Conservation (phyloP, 1,284 basidiomycete species). For the Austroboletus novae-zelandiae region DNA sequence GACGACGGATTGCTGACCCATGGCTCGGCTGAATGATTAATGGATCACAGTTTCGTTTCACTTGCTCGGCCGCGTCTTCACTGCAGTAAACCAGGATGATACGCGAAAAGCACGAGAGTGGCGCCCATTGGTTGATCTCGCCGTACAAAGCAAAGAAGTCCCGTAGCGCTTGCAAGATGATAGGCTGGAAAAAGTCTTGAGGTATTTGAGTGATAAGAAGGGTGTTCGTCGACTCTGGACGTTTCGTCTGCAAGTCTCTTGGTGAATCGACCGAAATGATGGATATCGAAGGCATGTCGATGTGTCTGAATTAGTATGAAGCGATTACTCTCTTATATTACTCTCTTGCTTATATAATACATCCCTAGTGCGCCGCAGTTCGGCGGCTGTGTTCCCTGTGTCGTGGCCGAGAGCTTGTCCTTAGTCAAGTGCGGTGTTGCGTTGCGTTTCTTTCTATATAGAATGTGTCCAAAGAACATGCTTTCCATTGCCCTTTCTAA, state of each 20-base stretch:
- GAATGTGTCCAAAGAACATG: constrained; percentile 14
- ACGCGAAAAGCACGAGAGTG: constrained; percentile 75
- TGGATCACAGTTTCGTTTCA: constrained; percentile 62
- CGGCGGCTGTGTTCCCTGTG: constrained; percentile 16
- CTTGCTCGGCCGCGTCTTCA: constrained; percentile 63
- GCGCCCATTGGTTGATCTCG: constrained; percentile 81
- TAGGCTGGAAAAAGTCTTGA: constrained; percentile 64
- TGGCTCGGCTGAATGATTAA: constrained; percentile 52
- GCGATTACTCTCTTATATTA: constrained; percentile 15
- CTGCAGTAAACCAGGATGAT: constrained; percentile 77
- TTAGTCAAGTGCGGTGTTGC: constrained; percentile 13
- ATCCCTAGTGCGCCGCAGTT: constrained; percentile 4
- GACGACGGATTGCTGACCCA: constrained; percentile 39
- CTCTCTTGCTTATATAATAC: constrained; percentile 21
- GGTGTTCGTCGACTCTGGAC: constrained; percentile 57
- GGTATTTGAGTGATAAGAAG: constrained; percentile 66
- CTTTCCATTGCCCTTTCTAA: constrained; percentile 10
- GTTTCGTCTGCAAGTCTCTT: constrained; percentile 3
- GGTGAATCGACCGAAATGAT: constrained; percentile 23
- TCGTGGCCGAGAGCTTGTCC: neutral
- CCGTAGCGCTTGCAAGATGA: constrained; percentile 63
- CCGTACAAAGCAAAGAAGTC: constrained; percentile 75
- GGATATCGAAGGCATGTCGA: constrained; percentile 31
- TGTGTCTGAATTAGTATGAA: neutral
- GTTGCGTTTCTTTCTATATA: constrained; percentile 9